Percentiles rank a stretch among this genome's conserved stretches.
These are phyloP conservation scores for Oehlia diaphana DNA, from an alignment of 192 early-diverging fungal species.

Conservation along the genomic window DNA sequence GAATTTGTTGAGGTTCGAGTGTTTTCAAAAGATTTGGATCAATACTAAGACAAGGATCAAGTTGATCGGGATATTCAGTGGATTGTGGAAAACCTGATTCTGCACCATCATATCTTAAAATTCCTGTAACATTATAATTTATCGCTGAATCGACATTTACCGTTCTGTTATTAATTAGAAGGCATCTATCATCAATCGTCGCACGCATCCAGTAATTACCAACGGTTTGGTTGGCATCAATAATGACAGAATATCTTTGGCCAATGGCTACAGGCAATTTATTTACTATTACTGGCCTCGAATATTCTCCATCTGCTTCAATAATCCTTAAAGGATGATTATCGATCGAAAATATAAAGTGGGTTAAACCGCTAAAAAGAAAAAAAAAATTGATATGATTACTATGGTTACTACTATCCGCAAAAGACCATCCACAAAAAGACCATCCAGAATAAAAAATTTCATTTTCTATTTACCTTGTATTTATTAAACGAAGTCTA, in stretches of 20 bases:
- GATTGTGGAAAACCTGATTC: constrained; percentile 31
- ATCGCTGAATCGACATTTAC: constrained; percentile 52
- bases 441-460: background rate
- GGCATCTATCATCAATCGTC: constrained; percentile 49
- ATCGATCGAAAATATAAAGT: constrained; percentile 79
- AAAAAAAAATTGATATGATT: background rate
- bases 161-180: background rate
- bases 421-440: too few relatives aligned
- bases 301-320: constrained; percentile 78
- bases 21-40: background rate
- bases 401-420: too few relatives aligned
- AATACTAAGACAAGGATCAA: background rate
- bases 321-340: constrained; percentile 77
- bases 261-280: constrained; percentile 67
- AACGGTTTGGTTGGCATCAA: constrained; percentile 62
- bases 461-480: constrained; percentile 31
- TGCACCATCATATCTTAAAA: constrained; percentile 51
- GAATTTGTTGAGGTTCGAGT: constrained; percentile 46
- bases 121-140: constrained; percentile 62
- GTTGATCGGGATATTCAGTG: constrained; percentile 54
- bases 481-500: constrained; percentile 61
- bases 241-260: constrained; percentile 79
- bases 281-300: constrained; percentile 52
- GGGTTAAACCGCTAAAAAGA: constrained; percentile 32
- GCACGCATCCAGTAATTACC: constrained; percentile 74